These are phyloP conservation scores for Yueomyces sinensis DNA, from an alignment of 805 yeast species.

Conservation along the genomic window DNA sequence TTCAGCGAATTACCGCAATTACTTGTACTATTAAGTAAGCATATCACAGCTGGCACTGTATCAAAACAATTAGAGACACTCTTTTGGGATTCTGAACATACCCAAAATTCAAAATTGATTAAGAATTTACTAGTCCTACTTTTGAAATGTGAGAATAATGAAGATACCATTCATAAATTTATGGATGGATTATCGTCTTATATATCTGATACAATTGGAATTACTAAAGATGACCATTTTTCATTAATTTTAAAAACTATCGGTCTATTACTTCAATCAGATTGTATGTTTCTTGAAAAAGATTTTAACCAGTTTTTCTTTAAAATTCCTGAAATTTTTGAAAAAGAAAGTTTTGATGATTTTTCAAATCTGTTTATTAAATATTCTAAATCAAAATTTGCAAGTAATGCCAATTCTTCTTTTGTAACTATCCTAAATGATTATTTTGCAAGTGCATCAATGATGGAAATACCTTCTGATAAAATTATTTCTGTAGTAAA, in stretches of 20 bases:
- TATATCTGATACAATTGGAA: too few species aligned
- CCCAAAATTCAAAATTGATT: slow-evolving; percentile 1
- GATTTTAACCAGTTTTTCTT: slow-evolving; percentile 25
- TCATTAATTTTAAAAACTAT: slow-evolving; percentile 1
- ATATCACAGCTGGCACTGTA: slow-evolving; percentile 7
- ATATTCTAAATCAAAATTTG: slow-evolving; percentile 20
- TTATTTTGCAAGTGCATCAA: slow-evolving; percentile 10
- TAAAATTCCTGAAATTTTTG: slow-evolving; percentile 24
- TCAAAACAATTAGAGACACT: slow-evolving; percentile 3
- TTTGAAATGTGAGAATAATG: slow-evolving; percentile 6
- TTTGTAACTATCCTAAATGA: slow-evolving; percentile 7
- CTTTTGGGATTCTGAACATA: slow-evolving; percentile 1
- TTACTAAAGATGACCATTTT: neutral
- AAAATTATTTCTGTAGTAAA: slow-evolving; percentile 24
- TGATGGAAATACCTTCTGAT: slow-evolving; percentile 8
- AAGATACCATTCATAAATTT: slow-evolving; percentile 8
- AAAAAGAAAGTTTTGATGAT: slow-evolving; percentile 17
- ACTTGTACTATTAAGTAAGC: slow-evolving; percentile 9
- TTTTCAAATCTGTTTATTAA: slow-evolving; percentile 23
- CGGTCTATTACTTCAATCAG: slow-evolving; percentile 1
- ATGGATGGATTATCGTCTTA: neutral
- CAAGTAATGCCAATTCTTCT: slow-evolving; percentile 6
- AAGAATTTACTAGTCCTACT: slow-evolving; percentile 7
- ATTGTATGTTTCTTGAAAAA: neutral
- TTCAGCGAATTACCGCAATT: slow-evolving; percentile 10